phyloP scores from a whole-genome alignment of 768 basidiomycete species.

The Tylopilus felleus region DNA sequence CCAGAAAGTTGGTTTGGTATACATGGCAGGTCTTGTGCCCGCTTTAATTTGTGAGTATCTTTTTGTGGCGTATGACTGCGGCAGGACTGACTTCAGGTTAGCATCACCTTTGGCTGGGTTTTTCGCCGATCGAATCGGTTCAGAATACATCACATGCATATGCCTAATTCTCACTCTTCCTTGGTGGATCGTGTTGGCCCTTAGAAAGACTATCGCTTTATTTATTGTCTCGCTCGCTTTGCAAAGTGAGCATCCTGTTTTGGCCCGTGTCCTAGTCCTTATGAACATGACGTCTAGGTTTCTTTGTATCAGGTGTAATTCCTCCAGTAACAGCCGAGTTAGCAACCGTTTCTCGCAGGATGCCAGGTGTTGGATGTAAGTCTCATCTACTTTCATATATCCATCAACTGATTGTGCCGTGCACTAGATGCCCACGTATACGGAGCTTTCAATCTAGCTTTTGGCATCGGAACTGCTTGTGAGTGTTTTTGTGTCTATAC shows the following conservation, averaged over 20 bases:
- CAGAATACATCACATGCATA: constrained; percentile 50
- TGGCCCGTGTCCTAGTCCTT: background rate
- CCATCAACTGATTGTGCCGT: background rate
- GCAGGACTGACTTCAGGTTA: constrained; percentile 22
- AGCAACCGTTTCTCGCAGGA: constrained; percentile 51
- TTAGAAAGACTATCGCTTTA: constrained; percentile 49
- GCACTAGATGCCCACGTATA: constrained; percentile 67
- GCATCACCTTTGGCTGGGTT: constrained; percentile 61
- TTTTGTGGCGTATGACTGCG: background rate
- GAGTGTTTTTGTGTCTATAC: constrained; percentile 19
- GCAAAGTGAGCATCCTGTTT: constrained; percentile 42
- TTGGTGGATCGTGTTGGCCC: constrained; percentile 57
- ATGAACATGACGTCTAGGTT: constrained; percentile 37
- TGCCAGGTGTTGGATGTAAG: constrained; percentile 69
- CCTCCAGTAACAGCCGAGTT: constrained; percentile 67
- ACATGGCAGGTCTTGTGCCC: constrained; percentile 61
- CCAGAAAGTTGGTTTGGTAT: constrained; percentile 59
- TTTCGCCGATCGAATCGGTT: constrained; percentile 51
- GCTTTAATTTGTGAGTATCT: constrained; percentile 55
- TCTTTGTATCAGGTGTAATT: constrained; percentile 57
- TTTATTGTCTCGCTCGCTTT: constrained; percentile 42
- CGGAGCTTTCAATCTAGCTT: constrained; percentile 70
- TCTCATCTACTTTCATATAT: background rate
- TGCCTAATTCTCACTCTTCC: constrained; percentile 54
- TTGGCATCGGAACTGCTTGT: constrained; percentile 63